Conservation (phyloP, 2,329 filamentous ascomycete genomes). For the Neospermospora avenae region DNA sequence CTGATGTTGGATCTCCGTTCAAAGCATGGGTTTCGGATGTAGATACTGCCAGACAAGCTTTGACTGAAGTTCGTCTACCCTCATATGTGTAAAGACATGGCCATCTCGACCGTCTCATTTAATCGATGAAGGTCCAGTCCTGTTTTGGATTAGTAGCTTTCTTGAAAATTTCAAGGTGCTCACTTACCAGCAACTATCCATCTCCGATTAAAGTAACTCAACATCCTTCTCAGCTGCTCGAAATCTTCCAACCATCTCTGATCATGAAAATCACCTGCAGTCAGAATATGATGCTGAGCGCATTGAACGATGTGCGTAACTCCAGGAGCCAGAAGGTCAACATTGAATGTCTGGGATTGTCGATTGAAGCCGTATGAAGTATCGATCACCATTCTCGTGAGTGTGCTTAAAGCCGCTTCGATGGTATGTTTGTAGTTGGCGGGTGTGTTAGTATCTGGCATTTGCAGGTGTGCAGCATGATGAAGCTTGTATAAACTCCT, state of each 20-base stretch:
- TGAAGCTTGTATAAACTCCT: conserved; percentile 23
- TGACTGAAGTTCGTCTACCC: no score
- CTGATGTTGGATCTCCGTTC: no score
- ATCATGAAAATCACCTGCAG: conserved; percentile 17
- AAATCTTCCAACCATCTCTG: conserved; percentile 21
- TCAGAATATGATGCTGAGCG: conserved; percentile 23
- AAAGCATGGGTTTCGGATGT: no score
- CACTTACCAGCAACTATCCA: conserved; percentile 19
- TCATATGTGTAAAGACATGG: conserved; percentile 13
- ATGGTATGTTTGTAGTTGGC: conserved; percentile 12
- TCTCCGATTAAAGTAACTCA: conserved; percentile 17
- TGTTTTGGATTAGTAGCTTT: background rate
- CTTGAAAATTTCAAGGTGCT: background rate
- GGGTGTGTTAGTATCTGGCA: background rate
- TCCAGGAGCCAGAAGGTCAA: conserved; percentile 16
- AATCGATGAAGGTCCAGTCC: conserved; percentile 16
- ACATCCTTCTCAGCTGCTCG: conserved; percentile 19
- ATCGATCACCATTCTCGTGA: conserved; percentile 26
- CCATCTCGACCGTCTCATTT: conserved; percentile 16
- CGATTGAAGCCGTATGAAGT: conserved; percentile 23
- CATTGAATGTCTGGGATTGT: conserved; percentile 5
- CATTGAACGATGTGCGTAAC: conserved; percentile 20
- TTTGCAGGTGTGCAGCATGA: conserved; percentile 9
- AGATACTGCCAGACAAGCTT: no score
- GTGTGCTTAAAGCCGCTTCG: conserved; percentile 16